Percentiles rank a stretch among this genome's conserved stretches.
Evolutionary conservation across 306 rosid genomes (phyloP).

Genomic region (Dalbergia cultrata): DNA sequence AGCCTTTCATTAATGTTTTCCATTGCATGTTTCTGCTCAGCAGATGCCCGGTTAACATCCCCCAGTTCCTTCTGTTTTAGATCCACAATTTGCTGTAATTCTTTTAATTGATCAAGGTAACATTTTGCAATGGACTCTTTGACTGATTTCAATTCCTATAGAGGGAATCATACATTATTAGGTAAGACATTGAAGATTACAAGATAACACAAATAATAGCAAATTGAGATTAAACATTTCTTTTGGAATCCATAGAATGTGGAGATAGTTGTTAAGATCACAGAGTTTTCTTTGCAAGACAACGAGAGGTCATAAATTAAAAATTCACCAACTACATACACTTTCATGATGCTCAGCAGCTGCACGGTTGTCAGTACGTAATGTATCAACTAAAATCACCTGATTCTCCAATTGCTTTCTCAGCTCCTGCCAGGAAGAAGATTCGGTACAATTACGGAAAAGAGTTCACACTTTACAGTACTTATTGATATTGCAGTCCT

Average conservation of each 20-base stretch:
- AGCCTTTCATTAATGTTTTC: constrained; percentile 90
- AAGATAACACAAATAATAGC: constrained; percentile 15
- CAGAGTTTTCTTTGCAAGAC: constrained; percentile 19
- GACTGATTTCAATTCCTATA: constrained; percentile 80
- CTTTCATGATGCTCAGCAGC: constrained; percentile 68
- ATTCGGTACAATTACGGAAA: constrained; percentile 19
- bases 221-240: constrained; percentile 25
- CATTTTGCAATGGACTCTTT: constrained; percentile 70
- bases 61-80: constrained; percentile 74
- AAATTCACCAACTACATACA: constrained; percentile 59
- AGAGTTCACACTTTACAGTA: not conserved
- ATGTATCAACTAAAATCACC: constrained; percentile 67
- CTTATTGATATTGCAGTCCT: constrained; percentile 15
- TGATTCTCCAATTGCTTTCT: constrained; percentile 95
- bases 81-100: constrained; percentile 69
- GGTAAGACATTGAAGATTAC: constrained; percentile 9
- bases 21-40: constrained; percentile 77
- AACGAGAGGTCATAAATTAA: constrained; percentile 19
- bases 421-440: constrained; percentile 69
- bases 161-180: constrained; percentile 29
- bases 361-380: constrained; percentile 71
- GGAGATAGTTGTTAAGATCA: constrained; percentile 31
- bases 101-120: constrained; percentile 71
- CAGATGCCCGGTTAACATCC: constrained; percentile 65
- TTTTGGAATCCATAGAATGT: constrained; percentile 36